These are phyloP conservation scores for Stachybotrys chlorohalonatus DNA, from an alignment of 2,329 filamentous ascomycete species.

Conservation along the genomic window DNA sequence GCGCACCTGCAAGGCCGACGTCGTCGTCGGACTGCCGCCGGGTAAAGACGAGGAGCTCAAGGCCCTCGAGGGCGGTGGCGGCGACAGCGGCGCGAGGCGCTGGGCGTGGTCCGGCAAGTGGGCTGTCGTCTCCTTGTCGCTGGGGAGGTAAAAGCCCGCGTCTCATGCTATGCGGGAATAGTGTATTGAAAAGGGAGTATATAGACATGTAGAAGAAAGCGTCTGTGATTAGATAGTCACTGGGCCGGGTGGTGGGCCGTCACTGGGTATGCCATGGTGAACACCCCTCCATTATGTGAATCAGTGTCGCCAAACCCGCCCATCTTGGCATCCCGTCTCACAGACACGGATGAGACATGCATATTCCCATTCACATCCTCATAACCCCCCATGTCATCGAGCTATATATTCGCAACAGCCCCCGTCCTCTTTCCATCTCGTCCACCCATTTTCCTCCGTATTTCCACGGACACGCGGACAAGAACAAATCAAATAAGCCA, in stretches of 20 bases:
- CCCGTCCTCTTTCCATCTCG: not conserved
- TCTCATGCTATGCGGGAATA: too few species aligned
- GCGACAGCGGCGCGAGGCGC: constrained; percentile 60
- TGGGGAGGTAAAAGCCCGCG: constrained; percentile 14
- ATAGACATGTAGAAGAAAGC: not conserved
- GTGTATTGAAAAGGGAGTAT: not conserved
- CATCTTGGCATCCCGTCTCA: not conserved
- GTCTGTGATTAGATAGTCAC: not conserved
- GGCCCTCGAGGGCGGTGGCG: constrained; percentile 58
- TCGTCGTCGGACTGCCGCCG: constrained; percentile 76
- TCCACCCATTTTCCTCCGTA: not conserved
- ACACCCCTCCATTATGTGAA: not conserved
- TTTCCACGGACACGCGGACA: not conserved
- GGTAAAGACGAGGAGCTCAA: constrained; percentile 78
- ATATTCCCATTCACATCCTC: not conserved
- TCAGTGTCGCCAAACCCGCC: not conserved
- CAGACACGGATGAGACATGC: not conserved
- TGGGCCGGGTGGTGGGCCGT: too few species aligned
- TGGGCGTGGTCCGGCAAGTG: constrained; percentile 97
- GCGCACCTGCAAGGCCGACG: constrained; percentile 92
- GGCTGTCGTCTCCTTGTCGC: constrained; percentile 65
- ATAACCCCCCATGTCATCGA: not conserved
- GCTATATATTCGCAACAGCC: not conserved
- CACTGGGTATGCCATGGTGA: not conserved
- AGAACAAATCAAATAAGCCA: not conserved